Percentiles rank a stretch among this genome's conserved stretches.
phyloP scores from a whole-genome alignment of 768 basidiomycete genomes.

The Russula vinacea region DNA sequence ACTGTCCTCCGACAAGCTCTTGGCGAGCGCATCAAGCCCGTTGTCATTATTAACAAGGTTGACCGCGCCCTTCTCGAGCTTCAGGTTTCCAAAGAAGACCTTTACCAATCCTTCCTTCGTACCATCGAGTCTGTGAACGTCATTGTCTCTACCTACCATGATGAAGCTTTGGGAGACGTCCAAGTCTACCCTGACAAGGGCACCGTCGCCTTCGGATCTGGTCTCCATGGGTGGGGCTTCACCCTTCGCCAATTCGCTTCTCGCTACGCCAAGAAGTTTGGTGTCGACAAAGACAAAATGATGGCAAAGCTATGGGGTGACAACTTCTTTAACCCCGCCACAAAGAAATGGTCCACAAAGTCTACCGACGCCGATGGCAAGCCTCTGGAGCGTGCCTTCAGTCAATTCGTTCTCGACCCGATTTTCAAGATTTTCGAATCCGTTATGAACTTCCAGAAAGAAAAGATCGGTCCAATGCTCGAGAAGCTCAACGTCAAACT shows the following conservation, averaged over 20 bases:
- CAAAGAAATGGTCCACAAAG: slow-evolving; percentile 93
- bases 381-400: slow-evolving; percentile 96
- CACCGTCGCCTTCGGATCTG: slow-evolving; percentile 98
- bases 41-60: slow-evolving; percentile 99
- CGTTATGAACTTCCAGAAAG: slow-evolving; percentile 99
- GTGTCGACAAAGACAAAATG: slow-evolving; percentile 98
- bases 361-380: slow-evolving; percentile 74
- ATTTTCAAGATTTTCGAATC: slow-evolving; percentile 98
- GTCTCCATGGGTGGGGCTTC: slow-evolving; percentile 99
- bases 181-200: slow-evolving; percentile 99
- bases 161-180: slow-evolving; percentile 90
- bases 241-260: slow-evolving; percentile 95
- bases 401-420: slow-evolving; percentile 96
- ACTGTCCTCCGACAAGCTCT: slow-evolving; percentile 97
- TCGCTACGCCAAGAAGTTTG: slow-evolving; percentile 97
- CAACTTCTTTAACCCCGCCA: slow-evolving; percentile 98
- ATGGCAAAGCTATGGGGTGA: slow-evolving; percentile 98
- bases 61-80: slow-evolving; percentile 99
- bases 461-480: slow-evolving; percentile 73
- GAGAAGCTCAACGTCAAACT: slow-evolving; percentile 97
- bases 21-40: slow-evolving; percentile 98
- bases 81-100: slow-evolving; percentile 93
- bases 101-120: slow-evolving; percentile 96
- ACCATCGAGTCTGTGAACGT: slow-evolving; percentile 98
- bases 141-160: slow-evolving; percentile 96